Evolutionary conservation across 768 basidiomycete species (phyloP), one percentile per base, ranked within the genome.

Genomic region (Goffeauzyma gilvescens): DNA sequence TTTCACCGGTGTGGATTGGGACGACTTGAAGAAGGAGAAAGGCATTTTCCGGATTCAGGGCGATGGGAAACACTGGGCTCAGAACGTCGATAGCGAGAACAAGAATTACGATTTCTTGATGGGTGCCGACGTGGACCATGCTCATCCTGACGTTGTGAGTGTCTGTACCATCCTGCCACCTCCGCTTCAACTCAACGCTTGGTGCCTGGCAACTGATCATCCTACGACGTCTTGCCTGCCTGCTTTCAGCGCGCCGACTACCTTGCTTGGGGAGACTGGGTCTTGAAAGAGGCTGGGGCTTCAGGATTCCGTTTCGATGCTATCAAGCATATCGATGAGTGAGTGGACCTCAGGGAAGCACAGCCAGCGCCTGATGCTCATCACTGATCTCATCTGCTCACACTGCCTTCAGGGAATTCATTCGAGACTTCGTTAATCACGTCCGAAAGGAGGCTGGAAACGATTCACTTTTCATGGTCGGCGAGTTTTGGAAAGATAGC

Each of bases 211-310:
- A n/a, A n/a, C n/a, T n/a, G n/a, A n/a, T n/a, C n/a, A n/a, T n/a
- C n/a, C n/a, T n/a, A n/a, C n/a, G n/a, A n/a, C n/a, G n/a, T n/a
- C n/a, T n/a, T n/a, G n/a, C n/a, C n/a, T n/a, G n/a, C n/a, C n/a
- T n/a, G n/a, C n/a, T n/a, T n/a, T n/a, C n/a, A n/a, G n/a, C n/a
- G n/a, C n/a, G n/a, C n/a, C n/a, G n/a, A n/a, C n/a, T n/a, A n/a
- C n/a, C n/a, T n/a, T n/a, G n/a, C n/a, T 4, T 90, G 87, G 86
- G 79, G 79, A 14, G 60, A 69, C 21, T 89, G 83, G 82, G 68
- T 84, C 31, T 60, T 87, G 14, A 66, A 72, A 24, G 66, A 68
- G 52, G 65, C 66, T 12, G 68, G 67, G 6, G 64, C 64, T 1
- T 57, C 59, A 8, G 87, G 86, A 10, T 85, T 87, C 60, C 72